Conservation (phyloP, 176 grass and related monocot species). For the Musa acuminata region DNA sequence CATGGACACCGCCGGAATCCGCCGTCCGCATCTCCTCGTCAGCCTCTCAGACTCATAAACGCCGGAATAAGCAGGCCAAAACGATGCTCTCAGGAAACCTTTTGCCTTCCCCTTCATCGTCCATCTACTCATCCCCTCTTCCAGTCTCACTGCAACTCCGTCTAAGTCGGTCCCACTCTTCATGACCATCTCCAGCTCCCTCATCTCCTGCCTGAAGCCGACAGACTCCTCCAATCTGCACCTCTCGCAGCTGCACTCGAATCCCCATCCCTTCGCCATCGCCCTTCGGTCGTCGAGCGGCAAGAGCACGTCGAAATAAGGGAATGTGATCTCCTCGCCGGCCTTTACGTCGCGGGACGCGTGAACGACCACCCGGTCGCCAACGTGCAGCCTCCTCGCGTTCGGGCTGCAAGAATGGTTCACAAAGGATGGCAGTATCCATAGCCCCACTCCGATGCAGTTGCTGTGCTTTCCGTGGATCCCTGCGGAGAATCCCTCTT, state of each 20-base stretch:
- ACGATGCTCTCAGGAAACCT: constrained; percentile 60
- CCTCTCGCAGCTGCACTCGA: constrained; percentile 71
- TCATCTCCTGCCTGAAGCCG: constrained; percentile 33
- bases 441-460: constrained; percentile 61
- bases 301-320: constrained; percentile 77
- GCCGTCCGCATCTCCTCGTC: constrained; percentile 50
- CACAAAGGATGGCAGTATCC: constrained; percentile 71
- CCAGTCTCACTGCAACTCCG: constrained; percentile 34
- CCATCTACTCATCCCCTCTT: constrained; percentile 58
- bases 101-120: constrained; percentile 57
- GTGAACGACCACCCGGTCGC: constrained; percentile 58
- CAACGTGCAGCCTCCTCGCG: constrained; percentile 53
- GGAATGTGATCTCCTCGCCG: constrained; percentile 62
- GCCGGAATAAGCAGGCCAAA: constrained; percentile 43
- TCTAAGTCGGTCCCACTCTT: constrained; percentile 32
- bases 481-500: constrained; percentile 42
- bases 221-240: constrained; percentile 47
- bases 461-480: constrained; percentile 33
- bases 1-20: constrained; percentile 29
- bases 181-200: constrained; percentile 32
- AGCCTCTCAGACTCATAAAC: constrained; percentile 55
- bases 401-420: constrained; percentile 86
- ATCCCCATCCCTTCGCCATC: constrained; percentile 47
- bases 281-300: constrained; percentile 40
- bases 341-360: constrained; percentile 77